phyloP scores from a whole-genome alignment of 2,329 filamentous ascomycete genomes.

The Lachnellula suecica region DNA sequence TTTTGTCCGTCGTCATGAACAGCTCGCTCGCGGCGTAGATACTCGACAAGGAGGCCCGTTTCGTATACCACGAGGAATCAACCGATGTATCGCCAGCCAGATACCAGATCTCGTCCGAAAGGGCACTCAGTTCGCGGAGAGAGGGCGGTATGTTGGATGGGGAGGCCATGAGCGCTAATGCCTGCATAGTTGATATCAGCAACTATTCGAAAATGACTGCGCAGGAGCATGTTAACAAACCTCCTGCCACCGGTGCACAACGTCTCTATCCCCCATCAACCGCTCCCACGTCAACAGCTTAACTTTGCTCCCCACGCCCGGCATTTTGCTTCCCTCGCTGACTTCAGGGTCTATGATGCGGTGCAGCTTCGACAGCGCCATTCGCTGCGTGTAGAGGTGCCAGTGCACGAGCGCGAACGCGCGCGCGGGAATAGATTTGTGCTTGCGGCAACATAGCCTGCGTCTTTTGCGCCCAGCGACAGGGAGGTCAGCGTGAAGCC shows the following conservation, averaged over 20 bases:
- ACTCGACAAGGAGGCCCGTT: conserved; percentile 59
- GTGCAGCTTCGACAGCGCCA: conserved; percentile 45
- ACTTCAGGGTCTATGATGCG: conserved; percentile 34
- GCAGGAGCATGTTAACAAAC: conserved; percentile 44
- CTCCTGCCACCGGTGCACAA: conserved; percentile 84
- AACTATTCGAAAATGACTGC: not conserved
- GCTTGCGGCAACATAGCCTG: conserved; percentile 83
- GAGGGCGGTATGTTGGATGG: conserved; percentile 75
- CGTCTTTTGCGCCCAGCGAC: conserved; percentile 75
- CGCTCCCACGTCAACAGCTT: conserved; percentile 73
- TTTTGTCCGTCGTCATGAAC: conserved; percentile 90
- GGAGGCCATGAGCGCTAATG: conserved; percentile 86
- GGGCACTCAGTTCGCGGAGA: conserved; percentile 72
- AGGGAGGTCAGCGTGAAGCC: conserved; percentile 80
- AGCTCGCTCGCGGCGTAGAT: conserved; percentile 81
- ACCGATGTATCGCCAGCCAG: conserved; percentile 80
- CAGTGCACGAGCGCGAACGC: conserved; percentile 80
- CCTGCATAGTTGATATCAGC: conserved; percentile 36
- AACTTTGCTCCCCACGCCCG: conserved; percentile 62
- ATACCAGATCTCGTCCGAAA: conserved; percentile 92
- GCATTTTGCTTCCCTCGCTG: conserved; percentile 28
- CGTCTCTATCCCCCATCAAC: conserved; percentile 68
- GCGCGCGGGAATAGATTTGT: conserved; percentile 76
- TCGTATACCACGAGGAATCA: conserved; percentile 86
- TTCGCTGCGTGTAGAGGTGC: conserved; percentile 68